phyloP scores from a whole-genome alignment of 176 grass and related monocot species.

The Oryza meyeriana region DNA sequence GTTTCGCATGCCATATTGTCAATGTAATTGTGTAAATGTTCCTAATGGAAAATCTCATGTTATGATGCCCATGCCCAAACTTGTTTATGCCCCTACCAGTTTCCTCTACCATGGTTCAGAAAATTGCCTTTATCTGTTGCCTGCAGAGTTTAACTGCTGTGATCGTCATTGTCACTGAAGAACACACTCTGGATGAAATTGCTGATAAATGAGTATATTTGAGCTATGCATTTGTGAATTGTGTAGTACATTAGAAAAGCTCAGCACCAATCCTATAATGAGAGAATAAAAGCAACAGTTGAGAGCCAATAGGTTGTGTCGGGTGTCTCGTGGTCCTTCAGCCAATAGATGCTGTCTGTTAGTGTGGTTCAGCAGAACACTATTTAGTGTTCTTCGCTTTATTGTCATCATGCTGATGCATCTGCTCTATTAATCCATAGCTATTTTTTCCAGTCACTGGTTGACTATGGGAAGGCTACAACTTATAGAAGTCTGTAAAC shows the following conservation, averaged over 20 bases:
- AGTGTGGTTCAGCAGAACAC: conserved; percentile 4
- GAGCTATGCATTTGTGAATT: neutral
- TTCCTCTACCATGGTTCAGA: neutral
- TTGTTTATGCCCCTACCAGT: neutral
- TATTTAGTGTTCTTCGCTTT: neutral
- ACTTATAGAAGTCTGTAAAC: neutral
- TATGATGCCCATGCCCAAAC: conserved; percentile 10
- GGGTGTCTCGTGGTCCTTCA: conserved; percentile 15
- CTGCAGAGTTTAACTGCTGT: neutral
- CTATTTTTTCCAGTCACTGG: neutral
- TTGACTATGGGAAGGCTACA: conserved; percentile 9
- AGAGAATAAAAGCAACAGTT: conserved; percentile 23
- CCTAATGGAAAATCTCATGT: conserved; percentile 1
- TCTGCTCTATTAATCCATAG: conserved; percentile 4
- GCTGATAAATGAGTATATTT: neutral
- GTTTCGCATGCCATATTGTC: conserved; percentile 11
- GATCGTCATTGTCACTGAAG: neutral
- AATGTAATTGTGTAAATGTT: conserved; percentile 49
- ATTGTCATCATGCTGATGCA: neutral
- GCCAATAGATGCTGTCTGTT: conserved; percentile 35
- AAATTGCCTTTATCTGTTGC: neutral
- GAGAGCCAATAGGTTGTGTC: conserved; percentile 16
- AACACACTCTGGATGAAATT: neutral
- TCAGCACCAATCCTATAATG: neutral
- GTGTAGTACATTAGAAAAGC: neutral